Percentiles rank a stretch among this genome's conserved stretches.
Conservation (phyloP, 2,329 filamentous ascomycete genomes). For the Nakataea oryzae region DNA sequence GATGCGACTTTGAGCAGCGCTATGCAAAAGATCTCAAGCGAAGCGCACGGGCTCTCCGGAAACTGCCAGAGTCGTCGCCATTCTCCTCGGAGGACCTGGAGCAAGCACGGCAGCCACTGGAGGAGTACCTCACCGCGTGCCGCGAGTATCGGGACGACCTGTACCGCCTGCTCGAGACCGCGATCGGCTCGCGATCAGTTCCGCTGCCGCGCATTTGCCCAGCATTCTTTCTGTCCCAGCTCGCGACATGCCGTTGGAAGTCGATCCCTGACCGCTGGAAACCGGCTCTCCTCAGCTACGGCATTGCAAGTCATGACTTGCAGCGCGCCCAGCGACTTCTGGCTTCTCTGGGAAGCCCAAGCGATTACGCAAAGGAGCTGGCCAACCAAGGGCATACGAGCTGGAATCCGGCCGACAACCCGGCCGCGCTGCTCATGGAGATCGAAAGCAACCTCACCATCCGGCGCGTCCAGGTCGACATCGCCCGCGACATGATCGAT, state of each 20-base stretch:
- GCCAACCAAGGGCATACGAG: slow-evolving; percentile 41
- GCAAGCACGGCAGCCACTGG: not conserved
- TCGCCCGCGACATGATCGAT: slow-evolving; percentile 43
- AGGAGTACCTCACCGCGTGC: not conserved
- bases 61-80: not conserved
- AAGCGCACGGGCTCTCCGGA: not conserved
- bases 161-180: not conserved
- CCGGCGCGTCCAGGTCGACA: slow-evolving; percentile 44
- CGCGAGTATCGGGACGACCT: not conserved
- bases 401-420: slow-evolving; percentile 40
- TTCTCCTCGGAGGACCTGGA: not conserved
- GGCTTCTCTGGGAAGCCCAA: slow-evolving; percentile 8
- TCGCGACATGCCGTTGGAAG: not conserved
- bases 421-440: slow-evolving; percentile 55
- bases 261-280: slow-evolving; percentile 22
- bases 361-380: slow-evolving; percentile 29
- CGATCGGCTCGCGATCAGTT: too few relatives aligned
- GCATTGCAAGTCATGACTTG: slow-evolving; percentile 23
- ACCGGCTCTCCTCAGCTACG: slow-evolving; percentile 25
- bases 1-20: not conserved
- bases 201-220: not conserved
- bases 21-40: not conserved
- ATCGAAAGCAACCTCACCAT: slow-evolving; percentile 53
- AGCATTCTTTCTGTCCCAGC: not conserved
- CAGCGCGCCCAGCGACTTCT: slow-evolving; percentile 31